Evolutionary conservation across 352 stramenopile species (phyloP), one percentile per base, ranked within the genome.

Genomic region (Globisporangium canariense): DNA sequence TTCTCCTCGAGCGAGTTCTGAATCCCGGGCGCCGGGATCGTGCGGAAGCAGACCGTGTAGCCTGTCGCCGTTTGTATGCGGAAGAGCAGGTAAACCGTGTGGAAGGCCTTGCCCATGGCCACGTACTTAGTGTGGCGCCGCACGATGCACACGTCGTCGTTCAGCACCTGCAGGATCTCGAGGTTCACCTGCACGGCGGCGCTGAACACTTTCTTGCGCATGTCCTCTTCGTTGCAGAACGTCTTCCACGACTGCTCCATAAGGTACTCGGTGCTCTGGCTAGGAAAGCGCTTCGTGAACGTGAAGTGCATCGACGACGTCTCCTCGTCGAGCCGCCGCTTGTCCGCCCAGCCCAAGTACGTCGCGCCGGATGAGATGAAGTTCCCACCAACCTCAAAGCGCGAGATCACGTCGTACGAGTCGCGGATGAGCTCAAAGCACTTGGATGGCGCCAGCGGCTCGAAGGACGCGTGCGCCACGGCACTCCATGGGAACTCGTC

Each of bases 81-180:
- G 61, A 87, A 91, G 45, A 91, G 71, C 56, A 91, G 56, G 53
- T 89, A 88, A 34, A 91, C 81, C 0, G 81, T 91, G 71, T 88
- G 81, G 69, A 91, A 89, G 10, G 74, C 74, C 28, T 65, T 61
- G 0, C 68, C 61, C 71, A 91, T 78, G 11, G 71, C 70, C 9
- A 69, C 20, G 68, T 89, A 89, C 54, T 75, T 68, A 28, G 79
- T 88, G 60, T 86, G 74, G 36, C 81, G 81, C 3, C 74, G 77
- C 56, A 91, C 75, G 38, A 91, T 69, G 13, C 78, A 57, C 20
- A 79, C 71, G 52, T 89, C 78, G 25, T 76, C 71, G 64, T 68
- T 86, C 40, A 89, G 53, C 11, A 75, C 65, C 66, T 88, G 79
- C 18, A 89, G 46, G 16, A 76, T 69, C 64, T 81, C 65, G 6